A percentile compares a stretch with the other conserved stretches of the same genome.
phyloP scores from a whole-genome alignment of 345 rosid genomes.

The Corchorus olitorius region DNA sequence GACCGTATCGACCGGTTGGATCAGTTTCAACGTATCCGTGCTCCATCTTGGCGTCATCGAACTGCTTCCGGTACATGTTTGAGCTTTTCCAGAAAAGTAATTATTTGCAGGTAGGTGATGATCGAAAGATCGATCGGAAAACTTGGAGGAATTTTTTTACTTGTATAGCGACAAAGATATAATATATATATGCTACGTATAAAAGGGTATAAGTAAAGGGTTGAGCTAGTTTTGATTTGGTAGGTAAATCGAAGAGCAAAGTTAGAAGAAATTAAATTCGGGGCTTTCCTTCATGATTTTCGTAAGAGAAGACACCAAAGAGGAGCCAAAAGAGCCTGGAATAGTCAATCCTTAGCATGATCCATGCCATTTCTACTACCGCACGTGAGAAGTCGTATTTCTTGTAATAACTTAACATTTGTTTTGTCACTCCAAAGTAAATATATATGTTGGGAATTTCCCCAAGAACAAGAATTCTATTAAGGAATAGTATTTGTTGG shows the following conservation, averaged over 20 bases:
- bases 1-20: conserved; percentile 53
- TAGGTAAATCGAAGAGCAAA: too few species aligned
- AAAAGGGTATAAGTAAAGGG: neutral
- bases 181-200: too few species aligned
- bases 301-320: conserved; percentile 40
- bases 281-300: conserved; percentile 45
- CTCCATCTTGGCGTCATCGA: conserved; percentile 22
- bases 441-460: neutral
- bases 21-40: conserved; percentile 42
- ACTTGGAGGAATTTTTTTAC: neutral
- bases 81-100: neutral
- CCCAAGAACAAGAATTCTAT: neutral
- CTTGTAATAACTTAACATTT: conserved; percentile 25
- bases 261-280: conserved; percentile 19
- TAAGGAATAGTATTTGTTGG: conserved; percentile 9
- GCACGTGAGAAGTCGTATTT: conserved; percentile 29
- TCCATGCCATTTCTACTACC: conserved; percentile 36
- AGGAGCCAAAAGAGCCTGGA: conserved; percentile 39
- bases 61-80: conserved; percentile 33
- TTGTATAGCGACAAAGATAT: neutral
- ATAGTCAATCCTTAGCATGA: conserved; percentile 35
- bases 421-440: neutral
- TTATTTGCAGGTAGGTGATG: too few species aligned
- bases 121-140: neutral
- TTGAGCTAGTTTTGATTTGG: neutral